Base-by-base conservation (phyloP, 495 filamentous ascomycete species). In the Niebla homalea region DNA sequence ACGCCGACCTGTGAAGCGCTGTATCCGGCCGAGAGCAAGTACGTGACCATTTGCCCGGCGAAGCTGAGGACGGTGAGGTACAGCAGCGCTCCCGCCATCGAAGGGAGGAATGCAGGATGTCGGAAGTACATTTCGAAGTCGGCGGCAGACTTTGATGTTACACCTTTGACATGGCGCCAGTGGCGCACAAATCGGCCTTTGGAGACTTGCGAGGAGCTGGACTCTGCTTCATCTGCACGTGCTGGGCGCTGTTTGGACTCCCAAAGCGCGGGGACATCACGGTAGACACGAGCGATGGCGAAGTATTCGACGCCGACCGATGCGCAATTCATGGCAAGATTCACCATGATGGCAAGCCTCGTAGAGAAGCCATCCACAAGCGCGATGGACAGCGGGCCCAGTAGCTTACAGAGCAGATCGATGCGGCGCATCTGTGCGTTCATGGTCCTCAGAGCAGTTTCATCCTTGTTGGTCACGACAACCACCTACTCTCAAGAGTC, bases 371-470 rank as follows among this genome's bases (percentile, higher is more conserved):
- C 46, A 50, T 59, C 54, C n/a, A 81, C 49, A 8, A 71, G 41
- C 4, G 79, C 74, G 20, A 84, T 75, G 19, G 72, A 61, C 0
- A 84, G 59, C 0, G 83, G 83, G 0, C 74, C 81, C 7, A 80
- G 39, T 6, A 87, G 72, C 58, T 87, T 87, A 68, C 83, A 87
- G 37, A 79, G 62, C 12, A 87, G 67, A 57, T 87, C 83, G 46
- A 87, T 85, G 1, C 81, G 71, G 26, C 83, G 69, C 77, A 87
- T 85, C 1, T 69, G 70, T 0, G 81, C 70, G 57, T 84, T 85
- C 6, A 83, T 46, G 12, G 20, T 22, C 47, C 43, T 21, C 26
- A 46, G 18, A 10, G 14, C 18, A n/a, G 8, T 6, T 21, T 43
- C 19, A 22, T 42, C n/a, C 5, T 35, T 8, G 7, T 18, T 36